Evolutionary conservation across 2,329 filamentous ascomycete species (phyloP).

Genomic region (Annulohypoxylon truncatum): DNA sequence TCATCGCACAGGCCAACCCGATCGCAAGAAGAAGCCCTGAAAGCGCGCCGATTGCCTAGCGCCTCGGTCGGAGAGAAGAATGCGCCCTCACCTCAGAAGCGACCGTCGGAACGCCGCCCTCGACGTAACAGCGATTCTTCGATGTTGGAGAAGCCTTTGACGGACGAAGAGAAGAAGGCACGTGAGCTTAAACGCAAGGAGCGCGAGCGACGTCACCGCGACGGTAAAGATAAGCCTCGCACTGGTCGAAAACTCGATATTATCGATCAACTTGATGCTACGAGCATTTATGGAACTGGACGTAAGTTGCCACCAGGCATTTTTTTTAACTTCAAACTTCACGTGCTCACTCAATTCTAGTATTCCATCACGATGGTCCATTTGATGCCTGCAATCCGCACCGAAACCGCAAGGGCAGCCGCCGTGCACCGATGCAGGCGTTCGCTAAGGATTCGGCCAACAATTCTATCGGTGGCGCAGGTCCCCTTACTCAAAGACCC

Average conservation of each 20-base stretch:
- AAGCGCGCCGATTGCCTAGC: slow-evolving; percentile 59
- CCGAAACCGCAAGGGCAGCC: slow-evolving; percentile 85
- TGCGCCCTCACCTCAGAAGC: slow-evolving; percentile 54
- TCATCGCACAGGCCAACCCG: slow-evolving; percentile 69
- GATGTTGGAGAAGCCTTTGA: slow-evolving; percentile 70
- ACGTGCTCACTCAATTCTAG: slow-evolving; percentile 57
- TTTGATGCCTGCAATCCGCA: slow-evolving; percentile 97
- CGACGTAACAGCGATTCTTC: slow-evolving; percentile 86
- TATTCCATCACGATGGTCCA: slow-evolving; percentile 97
- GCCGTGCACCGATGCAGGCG: slow-evolving; percentile 92
- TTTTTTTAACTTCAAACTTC: background rate
- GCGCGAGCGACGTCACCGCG: slow-evolving; percentile 62
- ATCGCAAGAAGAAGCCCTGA: slow-evolving; percentile 74
- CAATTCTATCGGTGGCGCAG: slow-evolving; percentile 88
- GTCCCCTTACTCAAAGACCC: slow-evolving; percentile 82
- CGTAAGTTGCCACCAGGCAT: slow-evolving; percentile 65
- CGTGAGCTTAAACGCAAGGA: slow-evolving; percentile 64
- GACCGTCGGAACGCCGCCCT: slow-evolving; percentile 59
- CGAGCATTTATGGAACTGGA: slow-evolving; percentile 93
- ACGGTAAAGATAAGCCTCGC: slow-evolving; percentile 61
- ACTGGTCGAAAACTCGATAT: slow-evolving; percentile 76
- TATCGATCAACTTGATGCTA: slow-evolving; percentile 96
- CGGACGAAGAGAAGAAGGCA: slow-evolving; percentile 68
- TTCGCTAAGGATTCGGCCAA: slow-evolving; percentile 94
- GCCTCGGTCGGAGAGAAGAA: slow-evolving; percentile 49